Base-by-base conservation (phyloP, 1,284 basidiomycete genomes). In the Sporisorium scitamineum region DNA sequence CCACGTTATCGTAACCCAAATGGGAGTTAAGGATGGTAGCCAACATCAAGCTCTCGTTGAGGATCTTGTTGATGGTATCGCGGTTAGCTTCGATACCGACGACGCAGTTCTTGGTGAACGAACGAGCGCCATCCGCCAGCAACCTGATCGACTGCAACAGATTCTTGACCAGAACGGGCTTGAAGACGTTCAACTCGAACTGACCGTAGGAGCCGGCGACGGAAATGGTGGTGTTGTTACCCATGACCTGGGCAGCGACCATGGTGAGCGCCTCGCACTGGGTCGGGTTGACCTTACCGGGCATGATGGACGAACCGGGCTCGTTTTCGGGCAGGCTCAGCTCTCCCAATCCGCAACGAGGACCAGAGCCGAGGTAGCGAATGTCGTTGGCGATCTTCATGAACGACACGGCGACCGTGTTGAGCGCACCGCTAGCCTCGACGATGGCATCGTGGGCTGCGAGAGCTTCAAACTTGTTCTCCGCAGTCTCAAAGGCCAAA, bases 371-470 rank as follows among this genome's bases (percentile, higher is more conserved):
- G 76, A 99, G 92, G 89, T 93, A 99, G 53, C 97, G 92, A 84
- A 99, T 97, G 86, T 99, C 97, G 86, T 99, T 99, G 63, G 96
- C 97, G 82, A 99, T 98, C 89, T 99, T 99, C 94, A 98, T 97
- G 74, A 98, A 88, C 32, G 94, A 97, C 82, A 92, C 93, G 18
- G 97, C 97, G 61, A 99, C 87, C 47, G 93, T 92, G 87, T 99
- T 99, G 77, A 99, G 89, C 11, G 95, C 95, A 65, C 97, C 97
- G 66, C 96, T 95, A 13, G 95, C 92, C 88, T 99, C 97, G 20
- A 98, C 95, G 65, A 99, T 90, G 4, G 97, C 97, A 87, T 99
- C 97, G 86, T 99, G 97, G 20, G 93, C 89, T 31, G 97, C 97
- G 62, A 99, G 91, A 5, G 95, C 96, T 87, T 99, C 97, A 80